Evolutionary conservation across 1,284 basidiomycete genomes (phyloP).

Genomic region (Wallemia hederae): DNA sequence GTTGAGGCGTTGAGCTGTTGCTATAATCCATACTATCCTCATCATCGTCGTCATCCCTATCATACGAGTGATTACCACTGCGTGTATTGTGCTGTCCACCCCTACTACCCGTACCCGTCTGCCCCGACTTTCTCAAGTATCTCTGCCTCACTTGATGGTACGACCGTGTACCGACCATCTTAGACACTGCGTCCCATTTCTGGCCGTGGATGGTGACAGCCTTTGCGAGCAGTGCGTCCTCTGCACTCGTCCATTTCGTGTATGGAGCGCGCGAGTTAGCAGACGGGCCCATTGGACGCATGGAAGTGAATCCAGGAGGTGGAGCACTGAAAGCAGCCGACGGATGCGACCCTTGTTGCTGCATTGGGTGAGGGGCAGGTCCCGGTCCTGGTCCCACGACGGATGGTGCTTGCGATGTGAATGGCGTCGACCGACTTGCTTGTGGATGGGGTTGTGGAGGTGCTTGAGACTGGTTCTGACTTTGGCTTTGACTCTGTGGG

Average conservation of each 20-base stretch:
- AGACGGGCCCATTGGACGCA: neutral
- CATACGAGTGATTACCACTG: neutral
- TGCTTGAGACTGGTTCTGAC: too few species aligned
- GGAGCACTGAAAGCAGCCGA: neutral
- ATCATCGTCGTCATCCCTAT: neutral
- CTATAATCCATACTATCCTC: too few species aligned
- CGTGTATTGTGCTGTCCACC: neutral
- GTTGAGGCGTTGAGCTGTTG: neutral
- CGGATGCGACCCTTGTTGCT: neutral
- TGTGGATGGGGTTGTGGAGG: too few species aligned
- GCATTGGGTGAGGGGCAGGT: too few species aligned
- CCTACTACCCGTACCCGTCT: neutral
- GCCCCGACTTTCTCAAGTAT: conserved; percentile 16
- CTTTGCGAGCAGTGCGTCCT: conserved; percentile 16
- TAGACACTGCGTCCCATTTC: conserved; percentile 17
- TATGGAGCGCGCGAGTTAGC: neutral
- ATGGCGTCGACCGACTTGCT: too few species aligned
- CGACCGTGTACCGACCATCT: conserved; percentile 15
- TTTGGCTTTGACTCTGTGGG: too few species aligned
- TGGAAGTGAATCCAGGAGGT: neutral
- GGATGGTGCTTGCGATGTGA: too few species aligned
- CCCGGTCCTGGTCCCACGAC: too few species aligned
- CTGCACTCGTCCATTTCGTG: neutral
- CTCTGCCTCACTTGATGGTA: conserved; percentile 17
- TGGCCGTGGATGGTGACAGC: conserved; percentile 17